Evolutionary conservation across 345 rosid genomes (phyloP).

Genomic region (Heritiera fomes): DNA sequence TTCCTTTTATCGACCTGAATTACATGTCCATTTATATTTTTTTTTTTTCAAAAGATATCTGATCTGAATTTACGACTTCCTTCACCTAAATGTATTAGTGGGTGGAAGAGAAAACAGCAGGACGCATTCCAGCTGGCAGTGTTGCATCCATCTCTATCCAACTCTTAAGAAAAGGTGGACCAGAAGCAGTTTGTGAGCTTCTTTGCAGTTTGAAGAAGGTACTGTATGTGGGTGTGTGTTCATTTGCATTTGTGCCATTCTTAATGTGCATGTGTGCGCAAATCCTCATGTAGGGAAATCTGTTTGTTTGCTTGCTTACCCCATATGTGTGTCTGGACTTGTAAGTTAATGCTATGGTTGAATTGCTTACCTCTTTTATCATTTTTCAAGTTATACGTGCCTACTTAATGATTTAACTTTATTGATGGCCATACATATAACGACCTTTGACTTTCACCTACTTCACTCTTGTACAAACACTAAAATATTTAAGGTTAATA

Average conservation of each 20-base stretch:
- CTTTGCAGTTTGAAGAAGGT: conserved; percentile 85
- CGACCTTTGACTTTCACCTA: background rate
- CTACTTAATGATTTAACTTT: background rate
- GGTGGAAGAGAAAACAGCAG: conserved; percentile 92
- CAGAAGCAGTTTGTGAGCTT: conserved; percentile 78
- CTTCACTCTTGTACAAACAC: background rate
- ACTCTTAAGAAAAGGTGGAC: conserved; percentile 85
- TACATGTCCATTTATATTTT: background rate
- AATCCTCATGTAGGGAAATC: background rate
- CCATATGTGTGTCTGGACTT: background rate
- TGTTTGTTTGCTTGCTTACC: background rate
- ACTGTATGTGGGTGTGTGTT: conserved; percentile 11
- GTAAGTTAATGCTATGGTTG: background rate
- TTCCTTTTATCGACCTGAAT: conserved; percentile 14
- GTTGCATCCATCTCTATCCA: conserved; percentile 78
- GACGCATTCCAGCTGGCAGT: conserved; percentile 61
- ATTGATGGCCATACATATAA: background rate
- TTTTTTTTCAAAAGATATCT: background rate
- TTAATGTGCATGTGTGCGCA: background rate
- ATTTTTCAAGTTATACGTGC: background rate
- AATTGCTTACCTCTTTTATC: background rate
- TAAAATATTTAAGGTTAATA: background rate
- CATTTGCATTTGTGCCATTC: background rate
- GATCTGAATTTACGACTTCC: conserved; percentile 16
- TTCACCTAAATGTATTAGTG: conserved; percentile 51